These are phyloP conservation scores for Pisolithus tinctorius DNA, from an alignment of 768 basidiomycete species.

Conservation along the genomic window DNA sequence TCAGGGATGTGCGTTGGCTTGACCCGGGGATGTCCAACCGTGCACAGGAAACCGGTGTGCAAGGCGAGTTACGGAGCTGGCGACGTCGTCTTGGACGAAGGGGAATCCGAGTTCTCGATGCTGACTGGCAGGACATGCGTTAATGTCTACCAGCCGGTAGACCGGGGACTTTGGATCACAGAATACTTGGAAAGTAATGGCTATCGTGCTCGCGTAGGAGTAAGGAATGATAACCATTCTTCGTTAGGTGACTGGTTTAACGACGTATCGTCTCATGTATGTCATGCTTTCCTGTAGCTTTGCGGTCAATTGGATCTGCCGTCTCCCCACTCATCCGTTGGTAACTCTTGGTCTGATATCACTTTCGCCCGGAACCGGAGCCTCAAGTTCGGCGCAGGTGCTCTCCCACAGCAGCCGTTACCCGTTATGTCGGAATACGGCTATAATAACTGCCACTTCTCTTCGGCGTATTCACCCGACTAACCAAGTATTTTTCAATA, in stretches of 20 bases:
- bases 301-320: neutral
- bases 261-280: neutral
- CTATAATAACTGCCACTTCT: too few species aligned
- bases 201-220: neutral
- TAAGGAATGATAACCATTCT: neutral
- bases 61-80: slow-evolving; percentile 79
- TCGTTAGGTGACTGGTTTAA: neutral
- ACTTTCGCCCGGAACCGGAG: too few species aligned
- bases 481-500: too few species aligned
- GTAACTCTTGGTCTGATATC: neutral
- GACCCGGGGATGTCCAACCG: slow-evolving; percentile 54
- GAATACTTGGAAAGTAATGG: neutral
- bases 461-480: too few species aligned
- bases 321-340: neutral
- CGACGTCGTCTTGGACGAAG: slow-evolving; percentile 49
- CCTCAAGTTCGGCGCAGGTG: too few species aligned
- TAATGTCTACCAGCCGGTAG: neutral
- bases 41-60: slow-evolving; percentile 69
- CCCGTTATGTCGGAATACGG: too few species aligned
- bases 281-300: neutral
- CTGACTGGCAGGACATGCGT: slow-evolving; percentile 55
- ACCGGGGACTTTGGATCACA: neutral
- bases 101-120: slow-evolving; percentile 60
- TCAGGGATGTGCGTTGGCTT: slow-evolving; percentile 69
- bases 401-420: too few species aligned